Base-by-base conservation (phyloP, 2,329 filamentous ascomycete genomes). In the Colletotrichum aenigma region DNA sequence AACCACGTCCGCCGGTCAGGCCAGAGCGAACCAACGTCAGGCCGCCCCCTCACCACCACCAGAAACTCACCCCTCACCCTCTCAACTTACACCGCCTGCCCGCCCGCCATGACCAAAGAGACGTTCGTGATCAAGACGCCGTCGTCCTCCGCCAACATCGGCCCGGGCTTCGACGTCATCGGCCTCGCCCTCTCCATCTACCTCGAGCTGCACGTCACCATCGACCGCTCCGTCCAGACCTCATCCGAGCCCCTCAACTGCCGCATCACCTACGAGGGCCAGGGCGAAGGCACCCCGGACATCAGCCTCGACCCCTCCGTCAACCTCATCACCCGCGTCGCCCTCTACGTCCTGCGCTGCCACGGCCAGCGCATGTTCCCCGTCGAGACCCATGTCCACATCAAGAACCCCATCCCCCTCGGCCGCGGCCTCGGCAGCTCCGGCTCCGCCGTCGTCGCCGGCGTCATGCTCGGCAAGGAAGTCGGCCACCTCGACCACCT, bases 61-160 rank as follows among this genome's bases (percentile, higher is more conserved):
- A 16, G 43, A 52, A 52, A 52, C 24, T 21, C 16, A 24, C 66
- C 60, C 26, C 67, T 66, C 30, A 66, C 70, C 18, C 36, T 34
- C 38, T 12, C 16, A 62, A 30, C 28, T 61, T 30, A 72, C 32
- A 34, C 24, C 52, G 34, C 43, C 61, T 12, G 48, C 58, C 66
- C 21, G 58, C 66, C 69, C 36, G 10, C 48, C 55, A 72, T 64
- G 58, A 70, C 67, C 70, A 89, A 89, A 87, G 90, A 92, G 82
- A 91, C 91, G 70, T 93, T 94, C 85, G 87, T 90, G 79, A 94
- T 96, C 89, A 92, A 91, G 86, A 95, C 95, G 77, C 96, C 96
- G 78, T 97, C 95, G 88, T 98, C 96, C 76, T 98, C 96, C 77
- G 96, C 96, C 87, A 98, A 98, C 89, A 98, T 98, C 83, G 96